Percentiles rank a stretch among this genome's conserved stretches.
Conservation (phyloP, 2,329 filamentous ascomycete species). For the Xylaria arbuscula region DNA sequence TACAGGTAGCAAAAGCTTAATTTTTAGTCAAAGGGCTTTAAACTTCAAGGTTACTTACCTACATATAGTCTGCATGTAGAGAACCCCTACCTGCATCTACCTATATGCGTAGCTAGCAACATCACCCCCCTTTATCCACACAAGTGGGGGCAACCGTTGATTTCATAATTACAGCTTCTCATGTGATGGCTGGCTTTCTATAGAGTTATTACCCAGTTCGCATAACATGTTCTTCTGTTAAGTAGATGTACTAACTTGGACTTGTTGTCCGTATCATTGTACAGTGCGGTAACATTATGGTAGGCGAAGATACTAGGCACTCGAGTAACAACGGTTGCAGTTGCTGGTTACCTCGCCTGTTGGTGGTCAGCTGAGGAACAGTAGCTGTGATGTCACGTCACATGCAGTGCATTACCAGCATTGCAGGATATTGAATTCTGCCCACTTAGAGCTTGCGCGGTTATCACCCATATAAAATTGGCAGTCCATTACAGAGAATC, state of each 20-base stretch:
- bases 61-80: conserved; percentile 4
- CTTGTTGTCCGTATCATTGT: too few relatives aligned
- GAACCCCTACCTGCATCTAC: conserved; percentile 25
- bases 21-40: neutral
- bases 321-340: neutral
- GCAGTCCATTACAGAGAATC: neutral
- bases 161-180: neutral
- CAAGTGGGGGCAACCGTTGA: conserved; percentile 7
- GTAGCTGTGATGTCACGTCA: conserved; percentile 21
- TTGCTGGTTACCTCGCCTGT: neutral
- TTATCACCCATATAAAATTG: neutral
- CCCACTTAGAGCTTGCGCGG: conserved; percentile 18
- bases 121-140: conserved; percentile 2
- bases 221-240: neutral
- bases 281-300: neutral
- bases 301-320: neutral
- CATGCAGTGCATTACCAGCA: conserved; percentile 7
- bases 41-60: neutral
- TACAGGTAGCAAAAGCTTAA: conserved; percentile 13
- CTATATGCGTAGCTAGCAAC: neutral
- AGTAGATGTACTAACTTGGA: neutral
- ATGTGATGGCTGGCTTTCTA: neutral
- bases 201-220: neutral
- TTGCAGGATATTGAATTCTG: neutral
- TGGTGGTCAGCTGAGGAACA: neutral